A percentile compares a stretch with the other conserved stretches of the same genome.
Evolutionary conservation across 2,329 filamentous ascomycete genomes (phyloP).

Genomic region (Penicillium sp.): DNA sequence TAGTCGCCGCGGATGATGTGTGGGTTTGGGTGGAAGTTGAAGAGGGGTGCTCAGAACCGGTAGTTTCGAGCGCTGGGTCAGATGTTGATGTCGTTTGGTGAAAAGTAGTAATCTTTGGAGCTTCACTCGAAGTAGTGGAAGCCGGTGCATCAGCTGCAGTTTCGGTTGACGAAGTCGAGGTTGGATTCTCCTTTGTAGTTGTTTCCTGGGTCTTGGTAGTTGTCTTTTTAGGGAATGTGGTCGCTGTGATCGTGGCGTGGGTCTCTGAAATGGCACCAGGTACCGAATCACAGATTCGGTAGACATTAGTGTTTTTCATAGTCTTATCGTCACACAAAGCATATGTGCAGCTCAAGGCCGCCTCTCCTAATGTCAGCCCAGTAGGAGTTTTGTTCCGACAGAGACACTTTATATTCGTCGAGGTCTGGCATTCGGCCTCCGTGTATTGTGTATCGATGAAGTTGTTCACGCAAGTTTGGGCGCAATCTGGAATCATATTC

Average conservation of each 20-base stretch:
- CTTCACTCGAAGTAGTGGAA: slow-evolving; percentile 15
- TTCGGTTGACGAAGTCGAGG: slow-evolving; percentile 9
- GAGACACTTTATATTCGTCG: slow-evolving; percentile 64
- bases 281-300: slow-evolving; percentile 60
- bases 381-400: slow-evolving; percentile 63
- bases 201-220: slow-evolving; percentile 9
- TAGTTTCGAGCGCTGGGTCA: background rate
- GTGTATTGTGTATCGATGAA: slow-evolving; percentile 66
- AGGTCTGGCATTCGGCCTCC: slow-evolving; percentile 44
- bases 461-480: slow-evolving; percentile 62
- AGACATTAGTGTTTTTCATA: slow-evolving; percentile 48
- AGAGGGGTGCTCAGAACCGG: slow-evolving; percentile 10
- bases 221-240: slow-evolving; percentile 27
- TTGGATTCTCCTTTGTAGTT: slow-evolving; percentile 4
- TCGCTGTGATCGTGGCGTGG: slow-evolving; percentile 43
- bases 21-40: background rate
- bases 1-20: background rate
- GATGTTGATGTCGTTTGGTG: slow-evolving; percentile 16
- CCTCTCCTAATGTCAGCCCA: slow-evolving; percentile 74
- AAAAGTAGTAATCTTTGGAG: slow-evolving; percentile 19
- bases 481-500: slow-evolving; percentile 61
- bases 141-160: no score
- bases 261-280: slow-evolving; percentile 39
- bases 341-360: slow-evolving; percentile 68
- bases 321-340: slow-evolving; percentile 59